Evolutionary conservation across 169 alveolate genomes (phyloP).

Genomic region (Cystoisospora suis): DNA sequence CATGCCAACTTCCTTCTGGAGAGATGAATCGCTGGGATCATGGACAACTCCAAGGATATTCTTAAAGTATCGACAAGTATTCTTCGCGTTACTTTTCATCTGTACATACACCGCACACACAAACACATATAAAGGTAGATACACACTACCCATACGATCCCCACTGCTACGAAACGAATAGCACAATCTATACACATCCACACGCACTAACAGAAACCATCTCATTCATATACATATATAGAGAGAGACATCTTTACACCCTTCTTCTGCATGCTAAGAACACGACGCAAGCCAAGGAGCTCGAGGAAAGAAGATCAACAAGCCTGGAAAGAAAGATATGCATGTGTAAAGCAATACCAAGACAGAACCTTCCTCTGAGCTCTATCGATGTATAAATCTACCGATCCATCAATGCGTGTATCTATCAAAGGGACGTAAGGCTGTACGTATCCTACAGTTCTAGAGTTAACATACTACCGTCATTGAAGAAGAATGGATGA

Average conservation of each 20-base stretch:
- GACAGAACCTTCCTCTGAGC: too few species aligned
- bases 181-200: not conserved
- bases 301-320: too few species aligned
- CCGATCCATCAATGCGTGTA: too few species aligned
- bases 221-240: not conserved
- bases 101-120: too few species aligned
- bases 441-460: too few species aligned
- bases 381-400: too few species aligned
- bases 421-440: too few species aligned
- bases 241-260: not conserved
- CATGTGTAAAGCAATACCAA: not conserved
- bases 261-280: not conserved
- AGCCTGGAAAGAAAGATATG: not conserved
- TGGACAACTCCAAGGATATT: slow-evolving; percentile 84
- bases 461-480: too few species aligned
- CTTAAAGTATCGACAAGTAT: slow-evolving; percentile 89
- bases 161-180: not conserved
- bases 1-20: not conserved
- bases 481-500: too few species aligned
- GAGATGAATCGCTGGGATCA: slow-evolving; percentile 43
- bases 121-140: not conserved
- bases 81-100: slow-evolving; percentile 84
- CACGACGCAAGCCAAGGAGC: too few species aligned
- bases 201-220: not conserved
- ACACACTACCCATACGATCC: not conserved